Evolutionary conservation across 805 yeast genomes (phyloP), one percentile per base, ranked within the genome.

Genomic region (Nematodospora valgi): DNA sequence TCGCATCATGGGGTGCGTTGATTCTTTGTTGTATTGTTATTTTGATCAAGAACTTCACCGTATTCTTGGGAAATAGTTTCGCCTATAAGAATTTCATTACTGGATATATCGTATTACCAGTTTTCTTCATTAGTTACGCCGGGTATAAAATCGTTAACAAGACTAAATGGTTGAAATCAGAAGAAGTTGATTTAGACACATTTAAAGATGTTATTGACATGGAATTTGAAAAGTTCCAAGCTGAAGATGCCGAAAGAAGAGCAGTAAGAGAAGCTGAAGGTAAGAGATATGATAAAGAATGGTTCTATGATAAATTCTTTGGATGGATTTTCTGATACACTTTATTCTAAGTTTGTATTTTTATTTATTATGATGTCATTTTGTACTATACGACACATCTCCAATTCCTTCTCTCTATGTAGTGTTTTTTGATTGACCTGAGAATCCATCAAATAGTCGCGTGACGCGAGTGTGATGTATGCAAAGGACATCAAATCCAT

Each of bases 51-150:
- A 81, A 81, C 47, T 82, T 82, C 56, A 78, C 86, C 1, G 88
- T 77, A 3, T 84, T 84, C 64, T 63, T 84, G 45, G 77, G 77
- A 33, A 60, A 52, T 11, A 45, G 45, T 2, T 80, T 83, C 54
- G 72, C 74, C 44, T 79, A 78, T 61, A 75, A 77, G 57, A 67
- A 68, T 13, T 85, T 85, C 52, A 80, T 84, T 51, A 82, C 91
- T 22, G 88, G 89, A 29, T 83, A 84, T 60, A 80, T 84, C 49
- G 84, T 85, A 20, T 70, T 83, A 31, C 86, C 86, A 23, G 78
- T 82, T 8, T 83, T 70, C 47, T 25, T 79, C 23, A 61, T 76
- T 31, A 64, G 73, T 39, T 72, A 63, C 44, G 47, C 72, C 42
- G 86, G 85, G 5, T 80, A 76, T 67, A 82, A 82, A 62, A n/a